A percentile compares a stretch with the other conserved stretches of the same genome.
phyloP scores from a whole-genome alignment of 257 asterid species.

The Thymus mandschuricus region DNA sequence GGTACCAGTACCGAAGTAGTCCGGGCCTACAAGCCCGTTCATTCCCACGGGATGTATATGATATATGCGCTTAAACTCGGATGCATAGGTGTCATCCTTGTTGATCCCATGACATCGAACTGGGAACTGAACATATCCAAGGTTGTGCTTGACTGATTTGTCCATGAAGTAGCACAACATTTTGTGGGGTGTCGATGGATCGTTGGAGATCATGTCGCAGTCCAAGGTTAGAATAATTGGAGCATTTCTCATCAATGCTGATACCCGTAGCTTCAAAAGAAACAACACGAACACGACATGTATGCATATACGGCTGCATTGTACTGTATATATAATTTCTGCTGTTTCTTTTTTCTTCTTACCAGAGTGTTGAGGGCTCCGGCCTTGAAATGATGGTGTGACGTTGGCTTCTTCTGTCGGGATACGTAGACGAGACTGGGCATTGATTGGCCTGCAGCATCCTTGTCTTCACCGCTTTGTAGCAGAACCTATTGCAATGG shows the following conservation, averaged over 20 bases:
- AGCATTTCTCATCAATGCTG: conserved; percentile 71
- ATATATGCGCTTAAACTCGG: conserved; percentile 41
- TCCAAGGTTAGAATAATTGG: conserved; percentile 72
- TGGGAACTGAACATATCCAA: conserved; percentile 75
- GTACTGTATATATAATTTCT: not conserved
- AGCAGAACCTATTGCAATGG: conserved; percentile 47
- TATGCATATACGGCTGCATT: not conserved
- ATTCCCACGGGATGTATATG: conserved; percentile 51
- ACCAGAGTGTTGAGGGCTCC: conserved; percentile 89
- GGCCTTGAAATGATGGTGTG: conserved; percentile 72
- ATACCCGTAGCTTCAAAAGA: conserved; percentile 66
- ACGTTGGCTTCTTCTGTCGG: conserved; percentile 56
- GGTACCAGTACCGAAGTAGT: conserved; percentile 53
- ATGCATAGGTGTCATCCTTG: conserved; percentile 59
- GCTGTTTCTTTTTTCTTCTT: conserved; percentile 1
- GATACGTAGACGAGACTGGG: conserved; percentile 74
- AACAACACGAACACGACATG: not conserved
- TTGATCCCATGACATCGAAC: conserved; percentile 50
- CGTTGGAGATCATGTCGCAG: conserved; percentile 90
- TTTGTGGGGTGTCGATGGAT: conserved; percentile 58
- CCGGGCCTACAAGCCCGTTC: conserved; percentile 59
- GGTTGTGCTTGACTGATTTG: conserved; percentile 30
- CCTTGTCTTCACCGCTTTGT: conserved; percentile 45
- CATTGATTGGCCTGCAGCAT: conserved; percentile 45
- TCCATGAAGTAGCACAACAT: conserved; percentile 62